Percentiles rank a stretch among this genome's conserved stretches.
Conservation (phyloP, 2,329 filamentous ascomycete species). For the Myriosclerotinia duriaeana region DNA sequence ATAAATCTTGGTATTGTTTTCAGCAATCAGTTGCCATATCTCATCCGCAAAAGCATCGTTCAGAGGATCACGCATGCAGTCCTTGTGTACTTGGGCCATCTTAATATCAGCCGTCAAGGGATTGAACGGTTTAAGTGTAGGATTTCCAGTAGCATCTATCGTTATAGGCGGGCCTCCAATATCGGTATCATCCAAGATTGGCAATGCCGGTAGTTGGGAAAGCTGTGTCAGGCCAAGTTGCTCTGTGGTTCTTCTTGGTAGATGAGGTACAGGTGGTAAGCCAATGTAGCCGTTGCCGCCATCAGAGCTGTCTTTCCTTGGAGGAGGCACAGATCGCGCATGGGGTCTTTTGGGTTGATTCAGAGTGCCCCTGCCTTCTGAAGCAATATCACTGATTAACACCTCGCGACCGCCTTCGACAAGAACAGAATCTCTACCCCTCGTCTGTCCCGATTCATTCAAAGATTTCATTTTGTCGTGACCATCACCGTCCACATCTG, state of each 20-base stretch:
- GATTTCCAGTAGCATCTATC: slow-evolving; percentile 53
- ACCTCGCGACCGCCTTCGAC: slow-evolving; percentile 68
- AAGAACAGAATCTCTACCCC: slow-evolving; percentile 70
- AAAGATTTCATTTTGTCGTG: slow-evolving; percentile 71
- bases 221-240: slow-evolving; percentile 66
- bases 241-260: slow-evolving; percentile 62
- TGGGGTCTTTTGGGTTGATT: slow-evolving; percentile 51
- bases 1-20: slow-evolving; percentile 94
- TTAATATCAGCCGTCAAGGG: slow-evolving; percentile 66
- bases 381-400: slow-evolving; percentile 60
- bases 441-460: slow-evolving; percentile 58
- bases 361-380: slow-evolving; percentile 63
- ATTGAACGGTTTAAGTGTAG: slow-evolving; percentile 48
- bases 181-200: slow-evolving; percentile 73
- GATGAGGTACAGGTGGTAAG: slow-evolving; percentile 58
- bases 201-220: slow-evolving; percentile 69
- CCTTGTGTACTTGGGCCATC: slow-evolving; percentile 72
- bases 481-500: slow-evolving; percentile 78
- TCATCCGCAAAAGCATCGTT: slow-evolving; percentile 80
- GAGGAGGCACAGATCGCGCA: slow-evolving; percentile 33
- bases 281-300: slow-evolving; percentile 46
- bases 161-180: slow-evolving; percentile 72
- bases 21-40: slow-evolving; percentile 81
- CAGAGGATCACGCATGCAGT: slow-evolving; percentile 93
- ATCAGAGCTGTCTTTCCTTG: slow-evolving; percentile 28